These are phyloP conservation scores for Glomus cerebriforme DNA, from an alignment of 192 early-diverging fungal species.

Conservation along the genomic window DNA sequence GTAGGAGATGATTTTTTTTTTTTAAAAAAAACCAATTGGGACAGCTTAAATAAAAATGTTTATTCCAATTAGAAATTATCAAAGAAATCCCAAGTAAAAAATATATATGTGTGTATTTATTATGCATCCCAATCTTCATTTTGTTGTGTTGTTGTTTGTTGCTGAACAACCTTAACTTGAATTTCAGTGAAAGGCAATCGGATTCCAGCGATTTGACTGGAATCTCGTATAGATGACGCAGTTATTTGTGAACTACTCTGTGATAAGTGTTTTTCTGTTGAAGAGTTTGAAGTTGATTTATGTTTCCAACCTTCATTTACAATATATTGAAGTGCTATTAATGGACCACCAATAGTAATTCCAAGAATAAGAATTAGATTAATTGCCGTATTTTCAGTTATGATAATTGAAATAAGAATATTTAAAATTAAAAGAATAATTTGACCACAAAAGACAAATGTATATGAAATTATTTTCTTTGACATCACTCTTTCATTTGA, in stretches of 20 bases:
- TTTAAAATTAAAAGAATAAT: not conserved
- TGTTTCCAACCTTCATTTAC: not conserved
- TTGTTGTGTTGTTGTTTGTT: not conserved
- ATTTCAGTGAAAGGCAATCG: not conserved
- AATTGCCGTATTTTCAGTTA: not conserved
- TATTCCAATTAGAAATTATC: too few relatives aligned
- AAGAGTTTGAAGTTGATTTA: not conserved
- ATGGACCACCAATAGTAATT: not conserved
- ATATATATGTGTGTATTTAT: too few relatives aligned
- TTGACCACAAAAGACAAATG: not conserved
- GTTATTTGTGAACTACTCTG: not conserved
- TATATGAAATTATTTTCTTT: not conserved
- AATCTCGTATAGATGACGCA: not conserved
- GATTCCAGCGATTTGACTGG: too few relatives aligned
- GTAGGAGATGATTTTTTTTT: too few relatives aligned
- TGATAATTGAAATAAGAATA: not conserved
- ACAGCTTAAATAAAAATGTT: too few relatives aligned
- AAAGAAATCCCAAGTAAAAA: too few relatives aligned
- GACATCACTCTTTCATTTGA: not conserved
- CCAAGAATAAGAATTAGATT: not conserved
- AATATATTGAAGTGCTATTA: not conserved
- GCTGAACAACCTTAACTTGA: not conserved
- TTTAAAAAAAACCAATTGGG: too few relatives aligned
- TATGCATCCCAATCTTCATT: too few relatives aligned
- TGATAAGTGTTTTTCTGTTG: not conserved